Evolutionary conservation across 139 green algal genomes (phyloP), one percentile per base, ranked within the genome.

Genomic region (Chlorella vulgaris): DNA sequence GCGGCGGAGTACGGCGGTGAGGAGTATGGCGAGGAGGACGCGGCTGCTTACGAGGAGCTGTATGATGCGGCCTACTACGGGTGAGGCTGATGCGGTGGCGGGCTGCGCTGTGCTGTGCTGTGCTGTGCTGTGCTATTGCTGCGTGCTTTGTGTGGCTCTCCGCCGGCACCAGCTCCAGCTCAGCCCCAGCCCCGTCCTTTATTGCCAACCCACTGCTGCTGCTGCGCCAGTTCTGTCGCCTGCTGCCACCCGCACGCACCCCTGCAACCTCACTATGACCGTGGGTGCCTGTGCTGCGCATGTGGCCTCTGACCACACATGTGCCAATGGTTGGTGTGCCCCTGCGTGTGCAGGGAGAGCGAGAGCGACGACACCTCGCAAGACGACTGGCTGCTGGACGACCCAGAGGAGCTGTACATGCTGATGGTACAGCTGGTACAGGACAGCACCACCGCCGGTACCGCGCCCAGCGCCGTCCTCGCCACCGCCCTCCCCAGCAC

Each of bases 381-480:
- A 2, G 29, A 69, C 18, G 73, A 79, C 73, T 79, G 73, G 73
- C 50, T 79, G 35, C 68, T 79, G n/a, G 53, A 79, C 24, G 58
- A 67, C 36, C 31, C 58, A 3, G 50, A n/a, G 26, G 74, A 70
- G 38, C 35, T 67, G 47, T 31, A 58, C 7, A 19, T 58, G 13
- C 6, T 55, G 38, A 38, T 74, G 7, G 39, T 65, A n/a, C 15
- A 65, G 55, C 47, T 55, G 47, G 47, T 24, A 15, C 13, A 55
- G 47, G 47, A 10, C 10, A 15, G 47, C 47, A 24, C 63, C 67
- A 35, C 21, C 67, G n/a, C n/a, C n/a, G n/a, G n/a, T n/a, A n/a
- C n/a, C n/a, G n/a, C n/a, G n/a, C 38, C 33, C 4, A 31, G 31
- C 28, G 18, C 33, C 62, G 33, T 29, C 6, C 62, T 43, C 7